Percentiles rank a stretch among this genome's conserved stretches.
phyloP scores from a whole-genome alignment of 345 rosid species.

The Viola odorata region DNA sequence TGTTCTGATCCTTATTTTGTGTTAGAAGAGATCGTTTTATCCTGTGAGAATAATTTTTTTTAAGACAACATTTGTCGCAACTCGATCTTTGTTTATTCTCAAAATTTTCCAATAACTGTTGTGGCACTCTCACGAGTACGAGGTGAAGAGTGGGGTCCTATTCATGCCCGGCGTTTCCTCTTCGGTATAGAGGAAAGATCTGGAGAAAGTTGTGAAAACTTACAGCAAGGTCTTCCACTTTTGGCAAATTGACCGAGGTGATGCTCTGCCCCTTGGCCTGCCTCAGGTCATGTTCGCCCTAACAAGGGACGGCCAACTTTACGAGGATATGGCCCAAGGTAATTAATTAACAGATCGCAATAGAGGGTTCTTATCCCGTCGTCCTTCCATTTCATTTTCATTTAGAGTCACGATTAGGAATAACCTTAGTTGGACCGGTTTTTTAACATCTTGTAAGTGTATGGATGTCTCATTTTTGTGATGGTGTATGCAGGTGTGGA shows the following conservation, averaged over 20 bases:
- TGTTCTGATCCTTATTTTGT: too few relatives aligned
- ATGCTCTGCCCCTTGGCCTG: constrained; percentile 62
- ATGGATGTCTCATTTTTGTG: too few relatives aligned
- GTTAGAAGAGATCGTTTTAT: too few relatives aligned
- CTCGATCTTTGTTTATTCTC: too few relatives aligned
- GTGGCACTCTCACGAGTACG: constrained; percentile 73
- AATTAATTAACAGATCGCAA: not conserved
- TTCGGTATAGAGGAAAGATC: constrained; percentile 50
- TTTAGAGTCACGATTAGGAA: too few relatives aligned
- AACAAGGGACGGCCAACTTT: constrained; percentile 61
- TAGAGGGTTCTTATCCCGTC: too few relatives aligned
- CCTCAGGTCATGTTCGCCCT: constrained; percentile 76
- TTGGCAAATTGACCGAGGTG: constrained; percentile 83
- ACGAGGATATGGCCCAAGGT: constrained; percentile 42
- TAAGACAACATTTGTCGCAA: too few relatives aligned
- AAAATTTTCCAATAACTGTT: too few relatives aligned
- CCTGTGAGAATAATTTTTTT: too few relatives aligned
- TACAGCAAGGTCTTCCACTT: constrained; percentile 72
- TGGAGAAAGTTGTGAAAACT: constrained; percentile 59
- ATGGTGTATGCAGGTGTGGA: constrained; percentile 31
- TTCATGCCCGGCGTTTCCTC: constrained; percentile 73
- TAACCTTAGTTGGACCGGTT: too few relatives aligned
- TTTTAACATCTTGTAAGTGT: too few relatives aligned
- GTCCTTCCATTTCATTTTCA: too few relatives aligned
- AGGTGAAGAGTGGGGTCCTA: constrained; percentile 74